Evolutionary conservation across 805 yeast species (phyloP).

Genomic region (Candida odintsovae): DNA sequence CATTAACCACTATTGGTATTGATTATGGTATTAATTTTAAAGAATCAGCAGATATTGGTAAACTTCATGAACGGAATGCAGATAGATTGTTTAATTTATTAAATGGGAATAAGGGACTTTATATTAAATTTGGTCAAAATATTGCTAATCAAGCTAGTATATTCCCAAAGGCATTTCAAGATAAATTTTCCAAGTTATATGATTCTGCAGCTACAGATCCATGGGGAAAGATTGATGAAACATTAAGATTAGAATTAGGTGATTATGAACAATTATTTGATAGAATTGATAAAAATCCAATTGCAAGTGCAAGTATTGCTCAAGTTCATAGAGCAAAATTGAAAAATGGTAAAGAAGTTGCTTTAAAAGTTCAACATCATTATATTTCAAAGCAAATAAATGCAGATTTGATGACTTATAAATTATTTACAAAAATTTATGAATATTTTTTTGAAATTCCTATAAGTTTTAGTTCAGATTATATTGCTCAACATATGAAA

Average conservation of each 20-base stretch:
- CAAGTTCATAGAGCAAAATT: conserved; percentile 58
- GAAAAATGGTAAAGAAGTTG: conserved; percentile 45
- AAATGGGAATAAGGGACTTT: conserved; percentile 49
- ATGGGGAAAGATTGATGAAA: conserved; percentile 40
- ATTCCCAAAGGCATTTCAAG: conserved; percentile 61
- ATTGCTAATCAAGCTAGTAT: conserved; percentile 69
- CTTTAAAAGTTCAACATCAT: conserved; percentile 62
- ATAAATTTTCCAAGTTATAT: conserved; percentile 49
- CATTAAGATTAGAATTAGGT: conserved; percentile 38
- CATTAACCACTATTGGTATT: conserved; percentile 44
- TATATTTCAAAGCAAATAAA: conserved; percentile 54
- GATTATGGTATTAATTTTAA: conserved; percentile 55
- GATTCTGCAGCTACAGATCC: conserved; percentile 62
- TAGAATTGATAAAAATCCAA: conserved; percentile 46
- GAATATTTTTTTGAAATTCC: conserved; percentile 62
- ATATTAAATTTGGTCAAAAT: conserved; percentile 75
- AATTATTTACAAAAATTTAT: conserved; percentile 44
- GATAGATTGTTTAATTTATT: conserved; percentile 41
- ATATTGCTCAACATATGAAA: conserved; percentile 49
- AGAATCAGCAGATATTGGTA: conserved; percentile 39
- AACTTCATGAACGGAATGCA: conserved; percentile 56
- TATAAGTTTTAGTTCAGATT: conserved; percentile 46
- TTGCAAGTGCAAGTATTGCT: conserved; percentile 74
- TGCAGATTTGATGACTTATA: conserved; percentile 58
- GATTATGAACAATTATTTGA: conserved; percentile 30